Conservation (phyloP, 2,329 filamentous ascomycete genomes). For the Aspergillus uvarum region DNA sequence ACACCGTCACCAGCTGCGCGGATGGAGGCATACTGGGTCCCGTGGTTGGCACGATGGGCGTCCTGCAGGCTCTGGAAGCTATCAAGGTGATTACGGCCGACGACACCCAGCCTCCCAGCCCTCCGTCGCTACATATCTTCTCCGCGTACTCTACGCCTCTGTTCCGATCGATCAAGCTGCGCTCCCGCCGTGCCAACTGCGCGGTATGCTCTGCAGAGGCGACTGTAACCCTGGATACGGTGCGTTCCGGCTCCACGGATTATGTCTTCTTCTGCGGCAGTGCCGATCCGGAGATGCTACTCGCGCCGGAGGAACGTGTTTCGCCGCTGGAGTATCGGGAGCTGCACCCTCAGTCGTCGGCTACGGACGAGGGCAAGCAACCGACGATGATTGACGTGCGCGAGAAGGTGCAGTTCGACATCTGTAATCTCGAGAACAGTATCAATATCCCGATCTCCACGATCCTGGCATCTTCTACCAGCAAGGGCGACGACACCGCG, state of each 20-base stretch:
- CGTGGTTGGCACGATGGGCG: constrained; percentile 89
- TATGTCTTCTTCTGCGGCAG: constrained; percentile 85
- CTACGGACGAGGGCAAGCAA: constrained; percentile 14
- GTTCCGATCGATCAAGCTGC: constrained; percentile 76
- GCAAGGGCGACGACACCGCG: constrained; percentile 3
- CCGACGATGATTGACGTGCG: constrained; percentile 78
- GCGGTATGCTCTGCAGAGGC: constrained; percentile 69
- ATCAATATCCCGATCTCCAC: constrained; percentile 57
- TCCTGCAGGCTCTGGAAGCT: constrained; percentile 84
- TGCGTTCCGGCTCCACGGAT: constrained; percentile 68
- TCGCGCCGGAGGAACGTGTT: constrained; percentile 67
- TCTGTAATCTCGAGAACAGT: constrained; percentile 73
- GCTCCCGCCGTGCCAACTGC: constrained; percentile 67
- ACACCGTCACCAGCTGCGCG: constrained; percentile 79
- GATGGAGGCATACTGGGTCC: constrained; percentile 92
- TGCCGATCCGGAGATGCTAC: constrained; percentile 52
- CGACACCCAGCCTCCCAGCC: constrained; percentile 19
- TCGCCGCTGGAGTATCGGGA: constrained; percentile 60
- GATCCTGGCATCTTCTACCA: constrained; percentile 31
- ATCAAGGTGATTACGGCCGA: constrained; percentile 71
- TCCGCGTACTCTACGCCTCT: constrained; percentile 44
- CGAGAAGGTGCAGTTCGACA: constrained; percentile 78
- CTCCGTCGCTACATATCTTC: constrained; percentile 44
- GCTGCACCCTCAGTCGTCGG: constrained; percentile 11
- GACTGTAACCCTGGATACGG: constrained; percentile 61